Percentiles rank a stretch among this genome's conserved stretches.
phyloP scores from a whole-genome alignment of 1,284 basidiomycete genomes.

The Fomitiporia mediterranea region DNA sequence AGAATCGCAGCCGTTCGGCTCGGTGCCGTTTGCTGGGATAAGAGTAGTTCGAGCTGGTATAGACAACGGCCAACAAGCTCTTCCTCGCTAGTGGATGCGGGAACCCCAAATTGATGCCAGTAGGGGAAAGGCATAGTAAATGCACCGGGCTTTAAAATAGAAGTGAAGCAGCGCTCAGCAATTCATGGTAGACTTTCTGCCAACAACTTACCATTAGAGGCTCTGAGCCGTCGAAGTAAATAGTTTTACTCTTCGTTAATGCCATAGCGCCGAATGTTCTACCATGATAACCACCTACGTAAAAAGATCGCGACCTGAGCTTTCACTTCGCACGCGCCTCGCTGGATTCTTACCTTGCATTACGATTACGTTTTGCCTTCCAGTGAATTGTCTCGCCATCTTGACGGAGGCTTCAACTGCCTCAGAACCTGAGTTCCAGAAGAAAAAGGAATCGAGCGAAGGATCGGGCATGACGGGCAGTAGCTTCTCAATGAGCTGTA shows the following conservation, averaged over 20 bases:
- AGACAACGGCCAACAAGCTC: slow-evolving; percentile 68
- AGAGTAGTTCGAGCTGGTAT: slow-evolving; percentile 79
- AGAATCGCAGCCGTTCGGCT: slow-evolving; percentile 89
- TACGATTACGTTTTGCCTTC: slow-evolving; percentile 81
- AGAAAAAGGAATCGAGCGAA: slow-evolving; percentile 91
- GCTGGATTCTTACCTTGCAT: slow-evolving; percentile 81
- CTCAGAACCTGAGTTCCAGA: slow-evolving; percentile 94
- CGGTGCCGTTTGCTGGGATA: slow-evolving; percentile 82
- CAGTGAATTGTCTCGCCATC: slow-evolving; percentile 73
- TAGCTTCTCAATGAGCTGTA: slow-evolving; percentile 71
- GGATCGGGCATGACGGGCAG: slow-evolving; percentile 82
- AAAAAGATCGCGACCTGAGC: no score
- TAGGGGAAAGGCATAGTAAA: slow-evolving; percentile 85
- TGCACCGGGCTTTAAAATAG: slow-evolving; percentile 64
- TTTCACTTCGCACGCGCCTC: no score
- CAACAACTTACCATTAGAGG: slow-evolving; percentile 69
- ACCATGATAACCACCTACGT: slow-evolving; percentile 84
- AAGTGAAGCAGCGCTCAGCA: not conserved
- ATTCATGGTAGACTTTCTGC: no score
- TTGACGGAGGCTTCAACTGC: slow-evolving; percentile 84
- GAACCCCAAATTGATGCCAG: slow-evolving; percentile 83
- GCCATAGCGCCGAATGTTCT: slow-evolving; percentile 86
- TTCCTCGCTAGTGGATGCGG: slow-evolving; percentile 56
- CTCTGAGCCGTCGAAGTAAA: slow-evolving; percentile 76
- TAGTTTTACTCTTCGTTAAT: slow-evolving; percentile 86